Conservation (phyloP, 1,284 basidiomycete species). For the Cryptococcus sp. region DNA sequence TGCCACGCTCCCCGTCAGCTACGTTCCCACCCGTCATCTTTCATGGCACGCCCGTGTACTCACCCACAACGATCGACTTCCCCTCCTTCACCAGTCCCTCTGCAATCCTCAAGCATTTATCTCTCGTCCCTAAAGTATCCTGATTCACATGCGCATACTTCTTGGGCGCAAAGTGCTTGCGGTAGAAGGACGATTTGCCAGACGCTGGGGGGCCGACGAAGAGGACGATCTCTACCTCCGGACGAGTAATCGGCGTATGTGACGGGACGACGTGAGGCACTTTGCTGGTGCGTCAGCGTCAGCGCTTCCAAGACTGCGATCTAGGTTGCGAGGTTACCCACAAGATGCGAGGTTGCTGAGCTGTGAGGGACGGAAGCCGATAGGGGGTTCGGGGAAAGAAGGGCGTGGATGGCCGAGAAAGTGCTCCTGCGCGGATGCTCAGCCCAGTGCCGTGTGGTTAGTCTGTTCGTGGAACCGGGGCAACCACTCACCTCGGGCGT, state of each 20-base stretch:
- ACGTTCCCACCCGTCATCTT: neutral
- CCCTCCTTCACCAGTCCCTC: conserved; percentile 58
- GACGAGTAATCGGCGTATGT: conserved; percentile 59
- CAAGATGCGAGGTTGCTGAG: conserved; percentile 23
- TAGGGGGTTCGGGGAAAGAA: conserved; percentile 35
- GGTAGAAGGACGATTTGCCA: conserved; percentile 82
- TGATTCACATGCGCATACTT: conserved; percentile 83
- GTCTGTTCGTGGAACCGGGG: neutral
- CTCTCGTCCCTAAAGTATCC: conserved; percentile 65
- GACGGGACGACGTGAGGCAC: conserved; percentile 63
- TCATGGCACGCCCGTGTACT: conserved; percentile 26
- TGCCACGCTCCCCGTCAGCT: conserved; percentile 38
- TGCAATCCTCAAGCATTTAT: conserved; percentile 68
- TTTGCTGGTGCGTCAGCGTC: conserved; percentile 23
- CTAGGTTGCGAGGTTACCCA: conserved; percentile 4
- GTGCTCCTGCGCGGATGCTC: conserved; percentile 51
- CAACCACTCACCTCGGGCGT: conserved; percentile 60
- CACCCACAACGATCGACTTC: conserved; percentile 72
- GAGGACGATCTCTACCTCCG: conserved; percentile 61
- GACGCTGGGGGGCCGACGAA: conserved; percentile 85
- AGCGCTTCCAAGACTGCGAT: neutral
- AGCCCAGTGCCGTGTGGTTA: neutral
- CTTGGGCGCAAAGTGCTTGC: conserved; percentile 62
- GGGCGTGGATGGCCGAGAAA: conserved; percentile 61
- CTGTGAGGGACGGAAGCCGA: conserved; percentile 36